Percentiles rank a stretch among this genome's conserved stretches.
Evolutionary conservation across 2,329 filamentous ascomycete genomes (phyloP).

Genomic region (Biscogniauxia marginata): DNA sequence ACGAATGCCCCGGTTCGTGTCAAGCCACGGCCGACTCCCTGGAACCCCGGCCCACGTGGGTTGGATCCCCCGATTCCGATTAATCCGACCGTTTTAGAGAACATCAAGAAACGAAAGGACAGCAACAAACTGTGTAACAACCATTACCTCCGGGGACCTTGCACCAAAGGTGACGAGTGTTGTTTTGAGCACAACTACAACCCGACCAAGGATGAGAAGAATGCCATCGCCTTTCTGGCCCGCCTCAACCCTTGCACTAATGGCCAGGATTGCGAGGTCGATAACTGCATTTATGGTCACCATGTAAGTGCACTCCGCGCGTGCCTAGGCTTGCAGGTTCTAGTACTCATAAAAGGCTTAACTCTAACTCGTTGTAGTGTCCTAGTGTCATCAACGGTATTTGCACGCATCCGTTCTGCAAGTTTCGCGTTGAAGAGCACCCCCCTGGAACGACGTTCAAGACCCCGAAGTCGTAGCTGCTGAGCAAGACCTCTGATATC

Average conservation of each 20-base stretch:
- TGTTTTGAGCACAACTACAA: conserved; percentile 57
- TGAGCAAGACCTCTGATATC: too few species aligned
- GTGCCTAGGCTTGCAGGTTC: not conserved
- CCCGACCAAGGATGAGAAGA: conserved; percentile 52
- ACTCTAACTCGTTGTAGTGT: conserved; percentile 40
- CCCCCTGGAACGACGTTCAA: conserved; percentile 56
- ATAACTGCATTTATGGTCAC: conserved; percentile 63
- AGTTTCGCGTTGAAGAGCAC: conserved; percentile 52
- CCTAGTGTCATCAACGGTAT: conserved; percentile 50
- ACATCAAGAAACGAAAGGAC: conserved; percentile 55
- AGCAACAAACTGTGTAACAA: conserved; percentile 61
- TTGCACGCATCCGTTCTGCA: conserved; percentile 56
- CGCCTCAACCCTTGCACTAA: conserved; percentile 57
- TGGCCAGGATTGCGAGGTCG: conserved; percentile 56
- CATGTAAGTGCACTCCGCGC: conserved; percentile 45
- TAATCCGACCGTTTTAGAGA: conserved; percentile 47
- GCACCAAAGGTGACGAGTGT: conserved; percentile 53
- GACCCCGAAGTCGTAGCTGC: conserved; percentile 13
- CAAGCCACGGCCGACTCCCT: conserved; percentile 36
- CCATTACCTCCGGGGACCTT: conserved; percentile 58
- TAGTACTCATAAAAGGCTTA: conserved; percentile 8
- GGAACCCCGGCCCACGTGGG: conserved; percentile 55
- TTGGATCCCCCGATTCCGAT: conserved; percentile 52
- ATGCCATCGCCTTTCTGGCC: conserved; percentile 55
- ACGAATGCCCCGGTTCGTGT: conserved; percentile 21